Conservation (phyloP, 371 early-diverging fungal genomes). For the Nematocida major region DNA sequence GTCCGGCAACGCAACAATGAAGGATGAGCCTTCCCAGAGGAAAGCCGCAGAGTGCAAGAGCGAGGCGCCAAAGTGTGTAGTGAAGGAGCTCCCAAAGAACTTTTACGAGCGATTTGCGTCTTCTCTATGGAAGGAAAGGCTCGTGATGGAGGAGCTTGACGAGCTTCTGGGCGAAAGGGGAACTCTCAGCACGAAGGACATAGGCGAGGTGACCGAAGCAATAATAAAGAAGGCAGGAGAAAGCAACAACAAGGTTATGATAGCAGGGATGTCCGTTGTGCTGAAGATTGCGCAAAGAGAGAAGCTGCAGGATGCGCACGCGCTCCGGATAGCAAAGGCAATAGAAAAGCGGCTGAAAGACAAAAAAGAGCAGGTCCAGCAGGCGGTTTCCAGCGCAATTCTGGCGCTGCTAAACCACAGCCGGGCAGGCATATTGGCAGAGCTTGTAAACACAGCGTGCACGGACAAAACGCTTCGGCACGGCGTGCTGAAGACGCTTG, state of each 20-base stretch:
- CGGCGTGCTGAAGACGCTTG: conserved; percentile 8
- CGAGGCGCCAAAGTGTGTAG: neutral
- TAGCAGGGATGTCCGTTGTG: conserved; percentile 18
- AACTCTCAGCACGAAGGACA: conserved; percentile 12
- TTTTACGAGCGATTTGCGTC: conserved; percentile 16
- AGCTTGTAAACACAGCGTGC: neutral
- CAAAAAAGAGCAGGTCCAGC: conserved; percentile 34
- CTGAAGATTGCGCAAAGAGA: neutral
- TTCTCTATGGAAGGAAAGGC: conserved; percentile 43
- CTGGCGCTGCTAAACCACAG: neutral
- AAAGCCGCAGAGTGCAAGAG: too few species aligned
- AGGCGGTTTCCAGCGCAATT: conserved; percentile 10
- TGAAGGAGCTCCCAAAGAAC: neutral
- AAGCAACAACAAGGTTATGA: conserved; percentile 47
- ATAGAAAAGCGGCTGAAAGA: conserved; percentile 42
- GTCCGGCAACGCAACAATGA: neutral
- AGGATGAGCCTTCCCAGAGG: neutral
- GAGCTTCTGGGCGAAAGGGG: conserved; percentile 18
- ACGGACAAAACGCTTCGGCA: neutral
- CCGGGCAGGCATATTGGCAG: neutral
- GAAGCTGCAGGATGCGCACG: neutral
- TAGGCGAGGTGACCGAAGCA: neutral
- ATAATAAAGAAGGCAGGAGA: neutral
- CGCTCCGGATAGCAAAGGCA: neutral
- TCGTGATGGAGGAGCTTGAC: conserved; percentile 41